Conservation (phyloP, 192 early-diverging fungal genomes). For the Entomortierella lignicola region DNA sequence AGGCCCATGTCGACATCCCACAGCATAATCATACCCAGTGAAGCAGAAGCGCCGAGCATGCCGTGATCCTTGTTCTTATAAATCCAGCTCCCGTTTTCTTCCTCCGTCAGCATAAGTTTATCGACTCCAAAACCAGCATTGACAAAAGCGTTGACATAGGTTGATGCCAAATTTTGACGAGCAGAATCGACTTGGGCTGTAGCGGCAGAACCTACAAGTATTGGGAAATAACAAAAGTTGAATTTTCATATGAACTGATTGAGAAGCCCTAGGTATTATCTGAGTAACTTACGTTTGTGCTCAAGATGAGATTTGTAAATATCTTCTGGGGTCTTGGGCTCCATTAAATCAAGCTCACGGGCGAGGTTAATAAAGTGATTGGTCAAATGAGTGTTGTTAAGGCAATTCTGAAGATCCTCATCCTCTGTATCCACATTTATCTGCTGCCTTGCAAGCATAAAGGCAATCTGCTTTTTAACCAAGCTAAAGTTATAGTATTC, state of each 20-base stretch:
- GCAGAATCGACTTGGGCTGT: constrained; percentile 88
- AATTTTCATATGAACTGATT: not conserved
- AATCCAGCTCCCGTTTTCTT: constrained; percentile 85
- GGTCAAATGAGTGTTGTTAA: constrained; percentile 89
- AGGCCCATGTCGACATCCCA: constrained; percentile 96
- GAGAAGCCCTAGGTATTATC: not conserved
- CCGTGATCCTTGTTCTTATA: constrained; percentile 99
- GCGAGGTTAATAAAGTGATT: constrained; percentile 91
- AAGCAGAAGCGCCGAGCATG: constrained; percentile 96
- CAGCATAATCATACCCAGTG: constrained; percentile 90
- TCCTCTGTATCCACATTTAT: constrained; percentile 83
- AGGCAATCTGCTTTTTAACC: constrained; percentile 96
- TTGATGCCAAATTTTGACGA: constrained; percentile 94
- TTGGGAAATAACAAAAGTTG: constrained; percentile 2
- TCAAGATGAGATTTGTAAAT: constrained; percentile 98
- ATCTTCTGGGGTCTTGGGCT: constrained; percentile 96
- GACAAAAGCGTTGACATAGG: constrained; percentile 99
- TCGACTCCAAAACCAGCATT: constrained; percentile 97
- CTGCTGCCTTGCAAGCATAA: constrained; percentile 91
- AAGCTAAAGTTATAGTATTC: constrained; percentile 55
- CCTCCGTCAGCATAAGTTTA: constrained; percentile 88
- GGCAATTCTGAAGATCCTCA: constrained; percentile 87
- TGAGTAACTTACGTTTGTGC: constrained; percentile 71
- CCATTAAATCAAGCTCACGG: constrained; percentile 93
- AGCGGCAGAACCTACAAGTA: constrained; percentile 63